These are phyloP conservation scores for Adiantum capillusveneris DNA, from an alignment of 75 land plant species.

Conservation along the genomic window DNA sequence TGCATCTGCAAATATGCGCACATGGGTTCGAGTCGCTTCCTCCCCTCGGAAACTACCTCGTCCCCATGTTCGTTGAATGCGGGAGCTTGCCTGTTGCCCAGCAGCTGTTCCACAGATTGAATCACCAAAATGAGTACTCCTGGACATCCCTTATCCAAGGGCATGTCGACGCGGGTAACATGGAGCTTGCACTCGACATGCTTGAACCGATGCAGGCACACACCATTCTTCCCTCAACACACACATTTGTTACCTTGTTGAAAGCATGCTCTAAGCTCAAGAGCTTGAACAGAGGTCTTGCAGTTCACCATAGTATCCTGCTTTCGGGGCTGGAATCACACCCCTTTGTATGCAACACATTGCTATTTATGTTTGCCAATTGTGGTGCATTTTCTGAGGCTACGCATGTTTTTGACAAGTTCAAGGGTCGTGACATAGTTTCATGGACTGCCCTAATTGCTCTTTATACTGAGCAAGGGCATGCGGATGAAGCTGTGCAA, in stretches of 20 bases:
- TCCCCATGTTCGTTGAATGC: not conserved
- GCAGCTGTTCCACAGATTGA: not conserved
- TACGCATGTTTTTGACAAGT: too few species aligned
- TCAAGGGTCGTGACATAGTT: too few species aligned
- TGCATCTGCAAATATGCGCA: too few species aligned
- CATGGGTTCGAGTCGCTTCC: too few species aligned
- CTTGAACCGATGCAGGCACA: constrained; percentile 15
- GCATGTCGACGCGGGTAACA: not conserved
- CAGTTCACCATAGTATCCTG: constrained; percentile 6
- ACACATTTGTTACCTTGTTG: constrained; percentile 33
- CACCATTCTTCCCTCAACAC: constrained; percentile 20
- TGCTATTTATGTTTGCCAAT: constrained; percentile 13
- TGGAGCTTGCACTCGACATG: constrained; percentile 18
- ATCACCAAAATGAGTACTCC: not conserved
- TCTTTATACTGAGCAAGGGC: constrained; percentile 15
- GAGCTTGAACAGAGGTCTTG: not conserved
- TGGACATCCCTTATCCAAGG: constrained; percentile 4
- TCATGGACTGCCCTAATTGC: constrained; percentile 29
- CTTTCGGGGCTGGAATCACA: constrained; percentile 23
- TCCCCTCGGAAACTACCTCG: not conserved
- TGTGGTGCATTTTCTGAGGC: constrained; percentile 2
- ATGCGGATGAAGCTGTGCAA: constrained; percentile 9
- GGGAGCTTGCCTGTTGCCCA: not conserved
- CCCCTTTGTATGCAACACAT: constrained; percentile 4
- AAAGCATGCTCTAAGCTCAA: constrained; percentile 16